Conservation (phyloP, 441 rosid species). For the Mallotus repandus region DNA sequence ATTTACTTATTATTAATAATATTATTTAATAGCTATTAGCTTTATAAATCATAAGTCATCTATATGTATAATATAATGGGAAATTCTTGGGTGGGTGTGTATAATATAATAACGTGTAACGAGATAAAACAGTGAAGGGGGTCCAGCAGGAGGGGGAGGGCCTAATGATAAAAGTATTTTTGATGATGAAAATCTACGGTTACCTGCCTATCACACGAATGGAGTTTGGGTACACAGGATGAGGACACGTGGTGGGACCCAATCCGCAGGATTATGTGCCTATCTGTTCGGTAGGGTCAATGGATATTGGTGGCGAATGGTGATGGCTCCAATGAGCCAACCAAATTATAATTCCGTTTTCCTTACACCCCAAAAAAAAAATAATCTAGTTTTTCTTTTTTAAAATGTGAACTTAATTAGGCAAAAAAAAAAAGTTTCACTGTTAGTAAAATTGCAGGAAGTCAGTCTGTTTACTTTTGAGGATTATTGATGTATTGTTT, state of each 20-base stretch:
- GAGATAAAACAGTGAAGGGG: background rate
- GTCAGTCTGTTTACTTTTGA: no score
- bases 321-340: constrained; percentile 24
- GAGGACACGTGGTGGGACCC: constrained; percentile 36
- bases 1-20: no score
- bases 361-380: no score
- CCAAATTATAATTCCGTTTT: background rate
- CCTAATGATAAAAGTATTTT: background rate
- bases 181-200: constrained; percentile 28
- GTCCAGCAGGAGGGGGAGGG: background rate
- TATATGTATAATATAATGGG: no score
- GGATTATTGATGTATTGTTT: no score
- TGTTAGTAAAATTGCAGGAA: no score
- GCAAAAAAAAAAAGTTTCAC: no score
- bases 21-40: no score
- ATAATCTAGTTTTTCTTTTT: no score
- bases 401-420: no score
- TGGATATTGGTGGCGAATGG: background rate
- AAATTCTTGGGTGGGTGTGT: no score
- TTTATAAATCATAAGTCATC: no score
- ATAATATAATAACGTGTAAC: background rate
- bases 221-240: constrained; percentile 13
- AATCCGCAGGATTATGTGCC: constrained; percentile 9
- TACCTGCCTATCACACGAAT: background rate
- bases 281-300: constrained; percentile 31